These are phyloP conservation scores for Termitomyces sp. DNA, from an alignment of 768 basidiomycete genomes.

Conservation along the genomic window DNA sequence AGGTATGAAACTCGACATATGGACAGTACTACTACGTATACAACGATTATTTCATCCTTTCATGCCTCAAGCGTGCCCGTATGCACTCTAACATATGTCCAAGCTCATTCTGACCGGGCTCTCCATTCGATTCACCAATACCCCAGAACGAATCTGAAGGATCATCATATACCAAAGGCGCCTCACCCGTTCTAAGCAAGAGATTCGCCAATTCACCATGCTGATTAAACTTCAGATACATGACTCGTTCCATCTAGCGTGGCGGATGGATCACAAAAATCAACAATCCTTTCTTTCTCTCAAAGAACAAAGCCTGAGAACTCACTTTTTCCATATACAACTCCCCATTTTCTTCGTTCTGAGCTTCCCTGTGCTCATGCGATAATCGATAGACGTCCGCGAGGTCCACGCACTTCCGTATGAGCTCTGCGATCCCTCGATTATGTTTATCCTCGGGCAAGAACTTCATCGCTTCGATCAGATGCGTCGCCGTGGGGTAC, in stretches of 20 bases:
- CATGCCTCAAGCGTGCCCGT: slow-evolving; percentile 38
- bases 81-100: slow-evolving; percentile 57
- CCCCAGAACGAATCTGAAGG: slow-evolving; percentile 66
- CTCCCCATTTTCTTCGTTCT: slow-evolving; percentile 54
- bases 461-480: slow-evolving; percentile 77
- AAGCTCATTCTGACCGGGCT: slow-evolving; percentile 46
- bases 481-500: slow-evolving; percentile 70
- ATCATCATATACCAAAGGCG: slow-evolving; percentile 52
- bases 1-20: background rate
- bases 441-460: slow-evolving; percentile 29
- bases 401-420: slow-evolving; percentile 38
- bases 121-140: slow-evolving; percentile 43
- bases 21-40: too few relatives aligned
- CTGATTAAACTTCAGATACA: slow-evolving; percentile 68
- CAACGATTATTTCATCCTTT: slow-evolving; percentile 9
- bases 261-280: too few relatives aligned
- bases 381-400: slow-evolving; percentile 36
- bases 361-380: slow-evolving; percentile 25
- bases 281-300: too few relatives aligned
- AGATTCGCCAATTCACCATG: slow-evolving; percentile 49
- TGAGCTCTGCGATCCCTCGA: slow-evolving; percentile 52
- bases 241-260: slow-evolving; percentile 64
- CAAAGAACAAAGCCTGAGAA: too few relatives aligned
- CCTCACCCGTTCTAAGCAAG: slow-evolving; percentile 50
- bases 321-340: slow-evolving; percentile 44